phyloP scores from a whole-genome alignment of 2,329 filamentous ascomycete genomes.

The Blumeria hordei region DNA sequence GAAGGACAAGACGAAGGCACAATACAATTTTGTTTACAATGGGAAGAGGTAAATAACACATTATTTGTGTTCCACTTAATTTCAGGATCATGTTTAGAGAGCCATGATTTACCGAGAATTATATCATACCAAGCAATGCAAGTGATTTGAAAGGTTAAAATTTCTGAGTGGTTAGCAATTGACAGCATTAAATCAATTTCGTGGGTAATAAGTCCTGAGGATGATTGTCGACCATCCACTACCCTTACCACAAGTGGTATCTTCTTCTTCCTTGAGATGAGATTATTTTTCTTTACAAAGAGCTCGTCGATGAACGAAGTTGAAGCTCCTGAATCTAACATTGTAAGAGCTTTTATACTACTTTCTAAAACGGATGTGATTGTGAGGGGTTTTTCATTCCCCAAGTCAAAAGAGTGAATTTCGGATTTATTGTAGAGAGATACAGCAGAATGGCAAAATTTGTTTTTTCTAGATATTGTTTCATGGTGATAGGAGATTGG shows the following conservation, averaged over 20 bases:
- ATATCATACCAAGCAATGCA: constrained; percentile 1
- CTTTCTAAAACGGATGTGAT: background rate
- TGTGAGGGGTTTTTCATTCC: background rate
- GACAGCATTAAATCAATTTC: background rate
- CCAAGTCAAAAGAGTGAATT: background rate
- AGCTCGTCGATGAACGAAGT: background rate
- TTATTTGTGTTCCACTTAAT: background rate
- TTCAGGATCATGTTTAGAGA: background rate
- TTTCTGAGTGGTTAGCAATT: background rate
- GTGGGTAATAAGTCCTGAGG: background rate
- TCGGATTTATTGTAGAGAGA: background rate
- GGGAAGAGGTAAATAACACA: too few relatives aligned
- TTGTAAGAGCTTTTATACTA: background rate
- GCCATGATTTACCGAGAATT: constrained; percentile 1
- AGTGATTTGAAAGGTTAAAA: background rate
- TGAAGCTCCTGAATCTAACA: background rate
- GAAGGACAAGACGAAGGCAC: too few relatives aligned
- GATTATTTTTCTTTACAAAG: background rate
- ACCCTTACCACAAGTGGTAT: background rate
- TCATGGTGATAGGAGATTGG: too few relatives aligned
- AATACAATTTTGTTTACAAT: too few relatives aligned
- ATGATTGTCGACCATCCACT: background rate
- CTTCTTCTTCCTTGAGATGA: background rate
- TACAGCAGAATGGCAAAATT: background rate
- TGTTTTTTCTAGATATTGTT: background rate